Conservation (phyloP, 352 stramenopile genomes). For the Globisporangium ultimum region DNA sequence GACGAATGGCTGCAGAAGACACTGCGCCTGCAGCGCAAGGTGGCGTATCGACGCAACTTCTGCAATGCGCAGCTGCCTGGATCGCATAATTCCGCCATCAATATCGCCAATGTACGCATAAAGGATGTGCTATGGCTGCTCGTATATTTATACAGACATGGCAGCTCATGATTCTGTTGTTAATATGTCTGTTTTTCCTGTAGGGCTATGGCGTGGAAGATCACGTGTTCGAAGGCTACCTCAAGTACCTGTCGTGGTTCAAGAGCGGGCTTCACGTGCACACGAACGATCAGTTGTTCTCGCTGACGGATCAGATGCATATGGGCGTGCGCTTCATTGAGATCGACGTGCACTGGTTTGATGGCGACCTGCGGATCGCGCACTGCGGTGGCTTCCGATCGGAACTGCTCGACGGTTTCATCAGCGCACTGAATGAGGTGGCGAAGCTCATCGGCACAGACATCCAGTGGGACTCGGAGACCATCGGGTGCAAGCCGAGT, state of each 20-base stretch:
- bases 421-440: slow-evolving; percentile 63
- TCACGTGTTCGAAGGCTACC: slow-evolving; percentile 56
- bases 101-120: slow-evolving; percentile 34
- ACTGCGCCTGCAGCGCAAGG: slow-evolving; percentile 37
- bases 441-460: slow-evolving; percentile 45
- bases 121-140: neutral
- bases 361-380: slow-evolving; percentile 59
- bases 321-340: slow-evolving; percentile 69
- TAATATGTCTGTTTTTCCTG: neutral
- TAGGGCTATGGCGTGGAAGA: slow-evolving; percentile 67
- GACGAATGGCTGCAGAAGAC: slow-evolving; percentile 30
- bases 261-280: slow-evolving; percentile 49
- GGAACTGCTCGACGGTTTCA: slow-evolving; percentile 52
- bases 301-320: slow-evolving; percentile 59
- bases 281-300: slow-evolving; percentile 69
- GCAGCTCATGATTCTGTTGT: too few relatives aligned
- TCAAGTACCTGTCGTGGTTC: slow-evolving; percentile 59
- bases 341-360: slow-evolving; percentile 69
- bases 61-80: slow-evolving; percentile 53
- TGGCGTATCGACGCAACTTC: slow-evolving; percentile 47
- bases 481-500: slow-evolving; percentile 67
- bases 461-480: slow-evolving; percentile 69
- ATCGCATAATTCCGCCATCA: slow-evolving; percentile 68
- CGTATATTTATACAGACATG: neutral
- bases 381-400: slow-evolving; percentile 66